Percentiles rank a stretch among this genome's conserved stretches.
phyloP scores from a whole-genome alignment of 371 early-diverging fungal species.

The Lichtheimia corymbifera region DNA sequence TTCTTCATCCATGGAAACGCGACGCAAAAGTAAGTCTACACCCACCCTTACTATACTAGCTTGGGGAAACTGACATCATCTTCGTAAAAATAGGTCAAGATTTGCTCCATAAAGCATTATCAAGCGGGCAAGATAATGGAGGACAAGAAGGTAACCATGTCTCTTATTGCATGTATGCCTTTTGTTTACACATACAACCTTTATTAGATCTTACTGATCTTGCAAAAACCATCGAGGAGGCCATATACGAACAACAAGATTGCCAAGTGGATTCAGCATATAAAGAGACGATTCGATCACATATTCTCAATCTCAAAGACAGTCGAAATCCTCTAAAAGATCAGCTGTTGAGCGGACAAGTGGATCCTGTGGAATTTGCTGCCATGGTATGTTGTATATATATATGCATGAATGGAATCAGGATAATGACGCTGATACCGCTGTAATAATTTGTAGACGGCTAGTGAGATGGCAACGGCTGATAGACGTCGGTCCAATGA shows the following conservation, averaged over 20 bases:
- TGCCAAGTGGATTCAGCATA: slow-evolving; percentile 13
- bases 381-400: slow-evolving; percentile 4
- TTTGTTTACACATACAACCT: neutral
- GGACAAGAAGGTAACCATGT: neutral
- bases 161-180: neutral
- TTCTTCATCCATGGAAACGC: slow-evolving; percentile 1
- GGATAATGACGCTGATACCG: neutral
- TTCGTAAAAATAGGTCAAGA: slow-evolving; percentile 2
- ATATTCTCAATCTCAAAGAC: slow-evolving; percentile 22
- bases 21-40: slow-evolving; percentile 6
- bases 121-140: neutral
- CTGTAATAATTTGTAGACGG: neutral
- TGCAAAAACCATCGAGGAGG: slow-evolving; percentile 16
- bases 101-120: slow-evolving; percentile 3
- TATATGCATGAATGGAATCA: neutral
- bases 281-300: slow-evolving; percentile 20
- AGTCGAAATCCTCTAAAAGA: slow-evolving; percentile 13
- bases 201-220: neutral
- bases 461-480: slow-evolving; percentile 18
- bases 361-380: slow-evolving; percentile 16
- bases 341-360: slow-evolving; percentile 8
- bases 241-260: slow-evolving; percentile 12
- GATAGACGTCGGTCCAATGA: slow-evolving; percentile 17
- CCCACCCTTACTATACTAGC: neutral
- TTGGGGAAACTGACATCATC: neutral